These are phyloP conservation scores for Cicer judaicum DNA, from an alignment of 306 rosid species.

Conservation along the genomic window DNA sequence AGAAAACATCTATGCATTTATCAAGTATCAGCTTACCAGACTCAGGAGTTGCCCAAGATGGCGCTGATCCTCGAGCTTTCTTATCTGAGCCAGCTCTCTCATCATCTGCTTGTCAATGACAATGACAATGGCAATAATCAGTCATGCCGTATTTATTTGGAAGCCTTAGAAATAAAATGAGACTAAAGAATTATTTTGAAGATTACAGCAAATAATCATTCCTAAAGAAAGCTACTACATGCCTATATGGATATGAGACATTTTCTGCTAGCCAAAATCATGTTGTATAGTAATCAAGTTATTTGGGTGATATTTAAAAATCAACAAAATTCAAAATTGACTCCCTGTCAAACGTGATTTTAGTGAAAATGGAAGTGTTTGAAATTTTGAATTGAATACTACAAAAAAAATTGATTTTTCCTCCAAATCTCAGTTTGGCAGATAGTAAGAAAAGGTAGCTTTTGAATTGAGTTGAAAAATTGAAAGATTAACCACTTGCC, in stretches of 20 bases:
- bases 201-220: slow-evolving; percentile 3
- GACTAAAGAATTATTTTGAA: not conserved
- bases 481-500: not conserved
- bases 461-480: not conserved
- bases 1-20: slow-evolving; percentile 23
- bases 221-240: slow-evolving; percentile 40
- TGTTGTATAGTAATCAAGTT: not conserved
- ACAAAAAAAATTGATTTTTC: not conserved
- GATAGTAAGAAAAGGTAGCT: not conserved
- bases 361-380: not conserved
- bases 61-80: slow-evolving; percentile 74
- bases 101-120: slow-evolving; percentile 60
- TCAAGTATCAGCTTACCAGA: slow-evolving; percentile 65
- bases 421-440: not conserved
- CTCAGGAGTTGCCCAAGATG: slow-evolving; percentile 66
- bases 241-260: not conserved
- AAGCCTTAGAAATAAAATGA: slow-evolving; percentile 29
- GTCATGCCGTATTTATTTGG: slow-evolving; percentile 26
- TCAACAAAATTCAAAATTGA: not conserved
- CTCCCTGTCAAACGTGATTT: not conserved
- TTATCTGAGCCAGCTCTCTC: slow-evolving; percentile 75
- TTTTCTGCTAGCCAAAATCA: not conserved
- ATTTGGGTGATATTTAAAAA: not conserved
- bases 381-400: not conserved
- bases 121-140: slow-evolving; percentile 45